Conservation (phyloP, 2,329 filamentous ascomycete genomes). For the Beauveria rudraprayagi region DNA sequence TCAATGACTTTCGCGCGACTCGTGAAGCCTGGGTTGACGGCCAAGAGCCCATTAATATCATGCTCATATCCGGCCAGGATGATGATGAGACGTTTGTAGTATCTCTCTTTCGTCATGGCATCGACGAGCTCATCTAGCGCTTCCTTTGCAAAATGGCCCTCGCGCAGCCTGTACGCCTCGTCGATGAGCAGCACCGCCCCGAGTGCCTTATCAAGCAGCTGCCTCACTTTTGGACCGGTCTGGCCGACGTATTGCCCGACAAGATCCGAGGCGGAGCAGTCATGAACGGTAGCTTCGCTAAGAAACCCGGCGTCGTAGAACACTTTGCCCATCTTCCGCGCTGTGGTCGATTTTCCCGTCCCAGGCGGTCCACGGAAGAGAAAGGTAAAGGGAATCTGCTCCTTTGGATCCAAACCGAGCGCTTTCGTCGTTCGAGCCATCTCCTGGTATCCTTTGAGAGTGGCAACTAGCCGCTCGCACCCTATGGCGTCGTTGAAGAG, state of each 20-base stretch:
- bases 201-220: constrained; percentile 50
- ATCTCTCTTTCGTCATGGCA: constrained; percentile 44
- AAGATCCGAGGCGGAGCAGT: constrained; percentile 61
- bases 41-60: constrained; percentile 57
- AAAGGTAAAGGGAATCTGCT: constrained; percentile 57
- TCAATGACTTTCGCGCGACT: constrained; percentile 35
- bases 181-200: constrained; percentile 65
- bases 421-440: constrained; percentile 25
- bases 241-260: constrained; percentile 63
- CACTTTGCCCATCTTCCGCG: constrained; percentile 65
- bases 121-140: constrained; percentile 48
- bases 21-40: constrained; percentile 52
- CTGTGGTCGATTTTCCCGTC: constrained; percentile 67
- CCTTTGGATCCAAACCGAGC: constrained; percentile 20
- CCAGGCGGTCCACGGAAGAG: constrained; percentile 58
- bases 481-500: constrained; percentile 55
- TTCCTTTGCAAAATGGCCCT: constrained; percentile 49
- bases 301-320: constrained; percentile 70
- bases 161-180: constrained; percentile 58
- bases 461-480: constrained; percentile 42
- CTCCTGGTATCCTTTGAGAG: constrained; percentile 47
- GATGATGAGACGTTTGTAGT: constrained; percentile 51
- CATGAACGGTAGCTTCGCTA: constrained; percentile 48
- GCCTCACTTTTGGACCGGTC: constrained; percentile 57
- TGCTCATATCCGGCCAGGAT: constrained; percentile 62